These are phyloP conservation scores for Colletotrichum scovillei DNA, from an alignment of 2,329 filamentous ascomycete species.

Conservation along the genomic window DNA sequence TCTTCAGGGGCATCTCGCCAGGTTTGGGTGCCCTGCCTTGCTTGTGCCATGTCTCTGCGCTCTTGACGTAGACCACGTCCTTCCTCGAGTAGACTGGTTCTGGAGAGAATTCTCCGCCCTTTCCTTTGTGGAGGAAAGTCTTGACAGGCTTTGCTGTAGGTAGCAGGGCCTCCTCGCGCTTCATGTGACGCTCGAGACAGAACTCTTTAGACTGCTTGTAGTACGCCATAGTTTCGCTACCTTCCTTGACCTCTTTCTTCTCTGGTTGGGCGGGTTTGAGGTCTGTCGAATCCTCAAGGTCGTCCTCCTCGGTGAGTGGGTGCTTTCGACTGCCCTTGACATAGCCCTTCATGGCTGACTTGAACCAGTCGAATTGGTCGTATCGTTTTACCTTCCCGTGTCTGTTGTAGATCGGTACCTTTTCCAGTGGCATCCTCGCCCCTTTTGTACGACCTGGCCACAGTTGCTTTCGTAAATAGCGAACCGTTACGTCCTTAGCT, in stretches of 20 bases:
- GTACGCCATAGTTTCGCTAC: conserved; percentile 85
- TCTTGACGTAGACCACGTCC: conserved; percentile 88
- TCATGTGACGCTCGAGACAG: conserved; percentile 86
- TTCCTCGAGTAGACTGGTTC: conserved; percentile 84
- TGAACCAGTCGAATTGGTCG: conserved; percentile 91
- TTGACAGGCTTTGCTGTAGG: conserved; percentile 76
- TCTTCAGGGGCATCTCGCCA: conserved; percentile 82
- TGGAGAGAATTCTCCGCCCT: conserved; percentile 77
- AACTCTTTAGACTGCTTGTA: conserved; percentile 90
- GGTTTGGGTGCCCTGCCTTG: conserved; percentile 82
- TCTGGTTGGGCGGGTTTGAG: conserved; percentile 78
- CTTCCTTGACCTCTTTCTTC: conserved; percentile 78
- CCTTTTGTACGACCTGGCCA: conserved; percentile 93
- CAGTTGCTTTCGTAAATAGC: conserved; percentile 85
- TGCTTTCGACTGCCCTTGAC: conserved; percentile 57
- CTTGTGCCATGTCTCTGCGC: conserved; percentile 97
- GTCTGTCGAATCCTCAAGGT: conserved; percentile 82
- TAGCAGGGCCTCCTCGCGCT: conserved; percentile 88
- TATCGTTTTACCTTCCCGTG: conserved; percentile 82
- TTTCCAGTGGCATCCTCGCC: conserved; percentile 80
- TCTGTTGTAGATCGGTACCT: conserved; percentile 81
- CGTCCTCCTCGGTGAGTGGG: conserved; percentile 77
- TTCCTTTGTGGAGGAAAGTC: conserved; percentile 79
- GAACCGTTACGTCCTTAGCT: conserved; percentile 92
- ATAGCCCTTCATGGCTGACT: conserved; percentile 81